Conservation (phyloP, 257 asterid species). For the Primulina eburnea region DNA sequence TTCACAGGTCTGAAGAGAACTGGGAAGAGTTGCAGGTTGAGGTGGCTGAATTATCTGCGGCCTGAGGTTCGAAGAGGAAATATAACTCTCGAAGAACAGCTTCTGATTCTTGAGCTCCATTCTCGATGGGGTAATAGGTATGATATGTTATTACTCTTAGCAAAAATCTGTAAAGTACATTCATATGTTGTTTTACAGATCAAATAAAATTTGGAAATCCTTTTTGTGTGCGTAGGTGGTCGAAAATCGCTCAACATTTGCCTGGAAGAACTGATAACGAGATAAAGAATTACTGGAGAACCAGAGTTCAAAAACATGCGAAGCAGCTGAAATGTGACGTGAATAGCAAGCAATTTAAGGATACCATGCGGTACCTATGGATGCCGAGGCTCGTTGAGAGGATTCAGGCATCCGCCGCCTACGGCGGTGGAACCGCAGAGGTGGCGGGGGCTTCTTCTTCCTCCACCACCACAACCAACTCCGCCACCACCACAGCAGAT, state of each 20-base stretch:
- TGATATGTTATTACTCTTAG: neutral
- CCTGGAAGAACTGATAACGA: slow-evolving; percentile 85
- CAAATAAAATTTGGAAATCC: neutral
- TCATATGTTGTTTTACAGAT: too few relatives aligned
- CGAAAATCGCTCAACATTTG: slow-evolving; percentile 82
- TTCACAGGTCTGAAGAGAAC: slow-evolving; percentile 64
- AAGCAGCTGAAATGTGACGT: slow-evolving; percentile 33
- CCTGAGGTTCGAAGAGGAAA: slow-evolving; percentile 19
- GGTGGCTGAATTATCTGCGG: slow-evolving; percentile 22
- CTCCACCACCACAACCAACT: neutral
- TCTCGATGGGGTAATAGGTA: slow-evolving; percentile 22
- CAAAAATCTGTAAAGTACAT: neutral
- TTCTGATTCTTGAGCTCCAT: slow-evolving; percentile 22
- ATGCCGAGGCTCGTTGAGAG: slow-evolving; percentile 69
- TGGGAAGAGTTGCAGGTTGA: slow-evolving; percentile 84
- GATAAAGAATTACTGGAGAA: slow-evolving; percentile 77
- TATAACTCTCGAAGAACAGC: slow-evolving; percentile 22
- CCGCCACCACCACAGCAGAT: slow-evolving; percentile 11
- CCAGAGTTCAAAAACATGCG: slow-evolving; percentile 65
- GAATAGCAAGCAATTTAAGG: slow-evolving; percentile 19
- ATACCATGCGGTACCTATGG: slow-evolving; percentile 51
- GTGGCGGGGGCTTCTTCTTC: slow-evolving; percentile 11
- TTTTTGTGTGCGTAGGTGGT: slow-evolving; percentile 45
- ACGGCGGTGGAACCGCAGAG: neutral
- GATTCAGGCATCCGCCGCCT: slow-evolving; percentile 63